Conservation (phyloP, 345 rosid species). For the Durio zibethinus region DNA sequence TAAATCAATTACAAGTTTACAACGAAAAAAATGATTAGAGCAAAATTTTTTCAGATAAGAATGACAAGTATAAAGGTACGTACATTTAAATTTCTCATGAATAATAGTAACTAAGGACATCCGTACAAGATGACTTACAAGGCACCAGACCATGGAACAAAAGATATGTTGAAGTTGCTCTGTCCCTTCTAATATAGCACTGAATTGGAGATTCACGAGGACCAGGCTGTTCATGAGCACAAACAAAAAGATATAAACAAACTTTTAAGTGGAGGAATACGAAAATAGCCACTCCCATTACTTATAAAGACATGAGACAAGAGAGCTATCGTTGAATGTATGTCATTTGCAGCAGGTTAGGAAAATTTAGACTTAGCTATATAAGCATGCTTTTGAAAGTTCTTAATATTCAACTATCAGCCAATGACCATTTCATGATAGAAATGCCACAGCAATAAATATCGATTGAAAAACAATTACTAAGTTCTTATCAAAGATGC, state of each 20-base stretch:
- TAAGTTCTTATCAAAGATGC: not conserved
- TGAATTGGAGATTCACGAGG: conserved; percentile 77
- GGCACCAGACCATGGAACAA: conserved; percentile 76
- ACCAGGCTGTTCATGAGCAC: conserved; percentile 59
- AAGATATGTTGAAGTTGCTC: conserved; percentile 63
- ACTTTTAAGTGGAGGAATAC: not conserved
- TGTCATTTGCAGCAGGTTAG: not conserved
- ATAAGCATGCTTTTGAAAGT: not conserved
- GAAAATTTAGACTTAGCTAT: not conserved
- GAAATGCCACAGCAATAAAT: not conserved
- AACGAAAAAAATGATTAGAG: not conserved
- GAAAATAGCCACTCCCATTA: not conserved
- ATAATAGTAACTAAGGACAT: not conserved
- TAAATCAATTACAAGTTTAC: not conserved
- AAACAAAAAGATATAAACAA: conserved; percentile 15
- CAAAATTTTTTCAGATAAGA: not conserved
- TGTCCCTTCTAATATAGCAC: conserved; percentile 84
- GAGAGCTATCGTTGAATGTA: not conserved
- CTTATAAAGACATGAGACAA: not conserved
- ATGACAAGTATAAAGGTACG: not conserved
- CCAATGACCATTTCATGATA: not conserved
- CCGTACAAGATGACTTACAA: conserved; percentile 52
- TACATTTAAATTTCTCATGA: not conserved
- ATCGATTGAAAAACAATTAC: not conserved
- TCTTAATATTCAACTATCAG: not conserved